phyloP scores from a whole-genome alignment of 163 green algal species.

The Scenedesmus sp. region DNA sequence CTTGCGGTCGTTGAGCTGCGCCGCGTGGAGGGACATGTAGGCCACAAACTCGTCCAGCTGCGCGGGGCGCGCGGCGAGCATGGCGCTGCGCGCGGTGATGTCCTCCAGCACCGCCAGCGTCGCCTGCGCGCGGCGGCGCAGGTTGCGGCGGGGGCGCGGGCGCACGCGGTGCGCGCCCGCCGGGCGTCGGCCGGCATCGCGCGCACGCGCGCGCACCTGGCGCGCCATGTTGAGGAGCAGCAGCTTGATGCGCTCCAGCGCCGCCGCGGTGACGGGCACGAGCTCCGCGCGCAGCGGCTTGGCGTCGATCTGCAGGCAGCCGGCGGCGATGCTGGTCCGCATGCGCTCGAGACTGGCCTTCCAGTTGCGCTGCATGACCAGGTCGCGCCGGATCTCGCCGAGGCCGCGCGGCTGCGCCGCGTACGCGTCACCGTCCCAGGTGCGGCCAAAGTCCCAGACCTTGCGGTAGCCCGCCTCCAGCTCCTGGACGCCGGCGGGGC shows the following conservation, averaged over 20 bases:
- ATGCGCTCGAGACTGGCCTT: slow-evolving; percentile 71
- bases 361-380: slow-evolving; percentile 70
- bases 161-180: no score
- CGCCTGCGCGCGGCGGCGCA: slow-evolving; percentile 24
- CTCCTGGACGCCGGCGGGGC: no score
- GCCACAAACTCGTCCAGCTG: slow-evolving; percentile 80
- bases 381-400: slow-evolving; percentile 60
- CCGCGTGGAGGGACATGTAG: slow-evolving; percentile 60
- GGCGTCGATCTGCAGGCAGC: slow-evolving; percentile 77
- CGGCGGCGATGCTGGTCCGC: slow-evolving; percentile 61
- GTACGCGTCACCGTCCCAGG: slow-evolving; percentile 77
- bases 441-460: slow-evolving; percentile 79
- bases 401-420: slow-evolving; percentile 36
- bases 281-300: slow-evolving; percentile 77
- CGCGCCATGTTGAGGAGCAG: slow-evolving; percentile 72
- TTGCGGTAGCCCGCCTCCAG: slow-evolving; percentile 71
- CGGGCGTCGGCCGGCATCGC: no score
- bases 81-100: slow-evolving; percentile 63
- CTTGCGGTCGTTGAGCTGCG: slow-evolving; percentile 51
- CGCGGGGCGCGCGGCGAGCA: slow-evolving; percentile 68
- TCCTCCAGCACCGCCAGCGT: slow-evolving; percentile 59
- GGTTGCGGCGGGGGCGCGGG: no score
- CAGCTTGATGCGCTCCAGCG: slow-evolving; percentile 79
- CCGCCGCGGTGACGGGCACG: slow-evolving; percentile 66
- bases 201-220: slow-evolving; percentile 1